Percentiles rank a stretch among this genome's conserved stretches.
These are phyloP conservation scores for Stentor coeruleus DNA, from an alignment of 73 alveolate genomes.

Conservation along the genomic window DNA sequence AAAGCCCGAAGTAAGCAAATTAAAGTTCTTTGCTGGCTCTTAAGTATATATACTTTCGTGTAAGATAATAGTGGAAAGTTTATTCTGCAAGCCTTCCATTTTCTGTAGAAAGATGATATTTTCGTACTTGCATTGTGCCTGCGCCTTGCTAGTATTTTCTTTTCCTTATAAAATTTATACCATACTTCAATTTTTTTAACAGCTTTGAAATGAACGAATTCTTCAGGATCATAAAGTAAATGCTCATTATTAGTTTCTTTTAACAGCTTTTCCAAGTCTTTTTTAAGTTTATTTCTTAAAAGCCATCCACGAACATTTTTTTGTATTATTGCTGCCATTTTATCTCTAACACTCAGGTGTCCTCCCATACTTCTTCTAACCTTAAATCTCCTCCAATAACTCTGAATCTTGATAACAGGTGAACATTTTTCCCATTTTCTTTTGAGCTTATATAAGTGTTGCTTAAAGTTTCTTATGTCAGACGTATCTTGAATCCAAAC, in stretches of 20 bases:
- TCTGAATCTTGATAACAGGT: neutral
- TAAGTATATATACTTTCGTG: neutral
- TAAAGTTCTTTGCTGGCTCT: constrained; percentile 20
- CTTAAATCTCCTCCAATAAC: neutral
- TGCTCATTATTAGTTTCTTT: constrained; percentile 17
- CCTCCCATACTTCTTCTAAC: constrained; percentile 1
- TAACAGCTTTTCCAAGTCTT: constrained; percentile 1
- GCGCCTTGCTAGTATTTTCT: neutral
- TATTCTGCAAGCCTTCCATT: neutral
- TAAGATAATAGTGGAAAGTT: neutral
- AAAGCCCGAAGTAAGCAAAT: constrained; percentile 17
- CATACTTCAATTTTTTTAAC: neutral
- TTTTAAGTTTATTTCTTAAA: neutral
- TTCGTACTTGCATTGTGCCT: neutral
- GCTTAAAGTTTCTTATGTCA: constrained; percentile 21
- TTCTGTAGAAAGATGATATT: neutral
- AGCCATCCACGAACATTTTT: constrained; percentile 22
- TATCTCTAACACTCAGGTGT: neutral
- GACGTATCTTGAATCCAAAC: constrained; percentile 46
- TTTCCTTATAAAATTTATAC: constrained; percentile 7
- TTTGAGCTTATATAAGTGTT: constrained; percentile 27
- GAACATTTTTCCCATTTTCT: constrained; percentile 9
- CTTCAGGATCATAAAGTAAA: constrained; percentile 16
- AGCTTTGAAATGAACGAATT: neutral
- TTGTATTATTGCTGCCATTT: neutral